phyloP scores from a whole-genome alignment of 768 basidiomycete species.

The Panaeolus papilionaceus region DNA sequence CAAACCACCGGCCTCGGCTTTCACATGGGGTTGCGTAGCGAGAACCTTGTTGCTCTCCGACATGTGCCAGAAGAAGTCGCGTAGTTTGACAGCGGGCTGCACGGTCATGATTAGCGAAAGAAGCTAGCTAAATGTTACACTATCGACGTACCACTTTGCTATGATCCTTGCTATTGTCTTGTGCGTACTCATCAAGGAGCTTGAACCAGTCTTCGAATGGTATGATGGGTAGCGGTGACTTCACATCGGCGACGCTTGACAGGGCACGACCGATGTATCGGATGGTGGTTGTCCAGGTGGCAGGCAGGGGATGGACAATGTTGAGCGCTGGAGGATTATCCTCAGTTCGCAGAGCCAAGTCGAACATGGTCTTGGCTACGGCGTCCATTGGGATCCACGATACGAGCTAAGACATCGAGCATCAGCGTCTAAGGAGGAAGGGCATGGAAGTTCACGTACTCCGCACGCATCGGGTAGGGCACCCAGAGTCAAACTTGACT shows the following conservation, averaged over 20 bases:
- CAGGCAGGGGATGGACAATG: constrained; percentile 36
- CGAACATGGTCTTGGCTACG: constrained; percentile 35
- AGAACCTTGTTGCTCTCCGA: constrained; percentile 5
- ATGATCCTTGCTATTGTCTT: constrained; percentile 21
- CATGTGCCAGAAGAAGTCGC: constrained; percentile 38
- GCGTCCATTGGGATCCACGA: constrained; percentile 43
- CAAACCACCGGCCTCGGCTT: constrained; percentile 31
- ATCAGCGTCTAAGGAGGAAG: neutral
- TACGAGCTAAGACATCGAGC: constrained; percentile 31
- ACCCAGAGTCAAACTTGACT: constrained; percentile 31
- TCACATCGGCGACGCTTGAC: constrained; percentile 13
- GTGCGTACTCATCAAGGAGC: constrained; percentile 20
- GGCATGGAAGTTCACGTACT: constrained; percentile 27
- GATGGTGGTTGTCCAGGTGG: constrained; percentile 26
- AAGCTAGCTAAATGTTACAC: neutral
- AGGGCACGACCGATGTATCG: constrained; percentile 30
- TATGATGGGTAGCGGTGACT: constrained; percentile 34
- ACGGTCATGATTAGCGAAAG: neutral
- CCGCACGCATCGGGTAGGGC: constrained; percentile 37
- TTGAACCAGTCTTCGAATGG: constrained; percentile 31
- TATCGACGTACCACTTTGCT: constrained; percentile 25
- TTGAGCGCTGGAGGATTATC: constrained; percentile 24
- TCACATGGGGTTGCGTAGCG: neutral
- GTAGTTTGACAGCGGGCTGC: constrained; percentile 43
- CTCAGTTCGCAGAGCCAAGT: constrained; percentile 31